These are phyloP conservation scores for Suhomyces coccinellae DNA, from an alignment of 1,139 yeast genomes.

Conservation along the genomic window DNA sequence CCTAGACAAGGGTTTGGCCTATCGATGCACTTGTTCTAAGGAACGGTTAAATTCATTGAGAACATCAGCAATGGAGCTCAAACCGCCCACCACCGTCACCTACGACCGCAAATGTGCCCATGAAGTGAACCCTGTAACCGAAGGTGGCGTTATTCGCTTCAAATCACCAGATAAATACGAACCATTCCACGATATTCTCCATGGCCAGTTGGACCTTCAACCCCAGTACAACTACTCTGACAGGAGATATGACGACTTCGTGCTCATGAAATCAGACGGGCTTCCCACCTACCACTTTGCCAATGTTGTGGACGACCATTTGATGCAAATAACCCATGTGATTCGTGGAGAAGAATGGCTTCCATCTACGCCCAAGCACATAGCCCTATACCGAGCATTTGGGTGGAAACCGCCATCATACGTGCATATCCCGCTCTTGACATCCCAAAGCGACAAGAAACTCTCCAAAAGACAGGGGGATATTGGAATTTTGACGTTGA, in stretches of 20 bases:
- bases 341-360: conserved; percentile 98
- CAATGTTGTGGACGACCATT: conserved; percentile 90
- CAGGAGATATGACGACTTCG: conserved; percentile 84
- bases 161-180: conserved; percentile 73
- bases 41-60: conserved; percentile 70
- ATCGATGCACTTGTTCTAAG: conserved; percentile 81
- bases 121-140: conserved; percentile 23
- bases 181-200: conserved; percentile 66
- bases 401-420: conserved; percentile 84
- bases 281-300: conserved; percentile 97
- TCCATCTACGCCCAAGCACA: conserved; percentile 92
- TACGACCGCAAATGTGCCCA: conserved; percentile 78
- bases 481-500: conserved; percentile 62
- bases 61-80: conserved; percentile 67
- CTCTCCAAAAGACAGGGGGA: conserved; percentile 86
- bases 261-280: conserved; percentile 85
- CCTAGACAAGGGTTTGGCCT: conserved; percentile 69
- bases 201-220: conserved; percentile 74
- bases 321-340: conserved; percentile 91
- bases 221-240: conserved; percentile 74
- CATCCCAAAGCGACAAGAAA: conserved; percentile 74
- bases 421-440: conserved; percentile 86
- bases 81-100: conserved; percentile 90
- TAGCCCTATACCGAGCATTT: conserved; percentile 81
- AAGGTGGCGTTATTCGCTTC: conserved; percentile 54